Base-by-base conservation (phyloP, 2,329 filamentous ascomycete genomes). In the Sclerotiophoma versabilis region DNA sequence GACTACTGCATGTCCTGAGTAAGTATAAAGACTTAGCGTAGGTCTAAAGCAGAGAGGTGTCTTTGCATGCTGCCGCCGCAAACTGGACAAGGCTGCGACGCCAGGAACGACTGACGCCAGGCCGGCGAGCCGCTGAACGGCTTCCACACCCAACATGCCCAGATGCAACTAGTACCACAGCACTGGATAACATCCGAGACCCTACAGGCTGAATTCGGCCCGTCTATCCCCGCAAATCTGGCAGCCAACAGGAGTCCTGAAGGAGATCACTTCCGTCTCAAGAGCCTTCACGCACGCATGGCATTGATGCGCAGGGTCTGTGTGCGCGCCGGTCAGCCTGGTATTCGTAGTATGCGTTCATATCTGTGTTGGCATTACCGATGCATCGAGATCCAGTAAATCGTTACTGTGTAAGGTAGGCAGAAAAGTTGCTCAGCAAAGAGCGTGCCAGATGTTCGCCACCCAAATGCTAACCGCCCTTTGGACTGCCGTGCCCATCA, bases 321-420 rank as follows among this genome's bases (percentile, higher is more conserved):
- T 49, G 34, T 34, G 39, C 34, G 11, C 15, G 26, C 12, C 30
- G 17, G 14, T 32, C 15, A 20, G 2, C n/a, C n/a, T 22, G 22
- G 23, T 15, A 10, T 26, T 23, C 37, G 44, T 37, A 29, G 38
- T 23, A 47, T 38, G 37, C 29, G 27, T 11, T 41, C 39, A 34
- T 29, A 6, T 9, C 19, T 27, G 17, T 11, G 20, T 33, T 29
- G 29, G 23, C 27, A 49, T 39, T 10, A 25, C 9, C 44, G 26
- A 48, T 32, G 30, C 25, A 38, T 43, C 51, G 39, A 39, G 37
- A 43, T 43, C 9, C 36, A 47, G 36, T 23, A 47, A 20, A 42
- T 36, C 19, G 4, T 38, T 41, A 15, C 33, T 22, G 22, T 25
- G 38, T 29, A 19, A 29, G 42, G 29, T 19, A 37, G 25, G 23